Conservation (phyloP, 2,329 filamentous ascomycete species). For the Cercospora zeae-maydis region DNA sequence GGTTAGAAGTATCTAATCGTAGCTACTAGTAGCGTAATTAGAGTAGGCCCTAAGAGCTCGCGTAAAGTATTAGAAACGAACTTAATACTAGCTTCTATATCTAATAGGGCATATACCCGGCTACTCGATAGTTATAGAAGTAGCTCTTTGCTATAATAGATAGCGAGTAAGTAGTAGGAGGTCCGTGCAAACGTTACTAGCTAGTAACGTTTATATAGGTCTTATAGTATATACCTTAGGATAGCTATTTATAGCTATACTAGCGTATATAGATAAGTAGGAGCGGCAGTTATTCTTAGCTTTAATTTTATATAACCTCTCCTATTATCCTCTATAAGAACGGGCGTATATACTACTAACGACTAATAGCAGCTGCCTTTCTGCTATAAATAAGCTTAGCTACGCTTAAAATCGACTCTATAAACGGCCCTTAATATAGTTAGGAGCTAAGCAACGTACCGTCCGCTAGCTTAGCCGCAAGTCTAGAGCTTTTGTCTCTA, state of each 20-base stretch:
- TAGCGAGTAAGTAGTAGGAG: background rate
- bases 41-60: background rate
- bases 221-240: background rate
- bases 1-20: background rate
- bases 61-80: background rate
- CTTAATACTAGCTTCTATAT: background rate
- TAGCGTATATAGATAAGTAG: background rate
- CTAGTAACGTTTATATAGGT: background rate
- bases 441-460: background rate
- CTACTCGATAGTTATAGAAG: background rate
- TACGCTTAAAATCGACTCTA: background rate
- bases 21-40: background rate
- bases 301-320: background rate
- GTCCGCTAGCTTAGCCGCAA: background rate
- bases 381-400: background rate
- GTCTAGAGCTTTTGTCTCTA: background rate
- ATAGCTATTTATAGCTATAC: background rate
- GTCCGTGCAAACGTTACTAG: background rate
- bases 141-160: background rate
- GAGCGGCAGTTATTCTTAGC: background rate
- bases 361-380: background rate
- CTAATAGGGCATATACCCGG: background rate
- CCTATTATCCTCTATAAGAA: background rate
- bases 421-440: background rate
- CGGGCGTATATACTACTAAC: background rate